Base-by-base conservation (phyloP, 768 basidiomycete species). In the Dendrothele bispora region DNA sequence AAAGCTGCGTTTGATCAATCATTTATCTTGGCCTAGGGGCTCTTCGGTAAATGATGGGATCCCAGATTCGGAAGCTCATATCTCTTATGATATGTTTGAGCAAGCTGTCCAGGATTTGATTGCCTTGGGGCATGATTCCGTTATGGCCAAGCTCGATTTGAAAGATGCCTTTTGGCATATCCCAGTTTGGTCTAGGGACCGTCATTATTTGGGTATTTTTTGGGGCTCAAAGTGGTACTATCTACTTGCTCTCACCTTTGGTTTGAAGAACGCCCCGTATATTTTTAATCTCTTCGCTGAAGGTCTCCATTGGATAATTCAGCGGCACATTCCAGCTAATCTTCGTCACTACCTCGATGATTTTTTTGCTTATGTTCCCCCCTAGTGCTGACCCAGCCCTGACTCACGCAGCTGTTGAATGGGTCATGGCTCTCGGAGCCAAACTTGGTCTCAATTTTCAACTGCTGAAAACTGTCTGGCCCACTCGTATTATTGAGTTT, bases 231-330 rank as follows among this genome's bases (percentile, higher is more conserved):
- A 35, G 21, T 56, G 61, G 40, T 71, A 64, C 46, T 60, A 61
- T 25, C 50, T 56, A n/a, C 28, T 66, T 2, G 62, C 68, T 1
- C 54, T 71, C 3, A 55, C 48, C 0, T 72, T 72, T 50, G 68
- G 69, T n/a, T n/a, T n/a, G n/a, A n/a, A n/a, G n/a, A n/a, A n/a
- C n/a, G n/a, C n/a, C n/a, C n/a, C n/a, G n/a, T n/a, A n/a, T n/a
- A n/a, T n/a, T n/a, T n/a, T n/a, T n/a, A n/a, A n/a, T n/a, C n/a
- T n/a, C n/a, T n/a, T n/a, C n/a, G n/a, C n/a, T n/a, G n/a, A n/a
- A n/a, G n/a, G n/a, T n/a, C 57, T 71, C 7, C 70, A 72, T 43
- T 73, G 68, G 69, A 70, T 72, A 39, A 61, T 70, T 12, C 48
- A 57, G 10, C 56, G 60, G 7, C 62, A 72, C 43, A 59, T 71